phyloP scores from a whole-genome alignment of 2,329 filamentous ascomycete species.

The Xylaria sp. region DNA sequence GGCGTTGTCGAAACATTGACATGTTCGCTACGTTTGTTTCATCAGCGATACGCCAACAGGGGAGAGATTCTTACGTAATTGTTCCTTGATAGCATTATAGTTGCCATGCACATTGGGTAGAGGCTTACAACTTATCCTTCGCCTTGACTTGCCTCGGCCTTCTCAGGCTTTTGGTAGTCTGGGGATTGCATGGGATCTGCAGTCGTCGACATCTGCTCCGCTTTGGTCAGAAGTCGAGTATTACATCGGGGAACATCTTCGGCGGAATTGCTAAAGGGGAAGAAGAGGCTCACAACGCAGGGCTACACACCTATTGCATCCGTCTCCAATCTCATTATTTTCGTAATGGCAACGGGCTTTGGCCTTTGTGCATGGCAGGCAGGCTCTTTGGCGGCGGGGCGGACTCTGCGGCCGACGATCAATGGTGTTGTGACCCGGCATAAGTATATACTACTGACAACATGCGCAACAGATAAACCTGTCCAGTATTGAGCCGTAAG shows the following conservation, averaged over 20 bases:
- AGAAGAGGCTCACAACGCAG: background rate
- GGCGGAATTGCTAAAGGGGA: background rate
- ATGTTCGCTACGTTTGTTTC: background rate
- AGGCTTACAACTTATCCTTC: slow-evolving; percentile 40
- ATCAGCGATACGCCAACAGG: background rate
- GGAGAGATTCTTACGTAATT: background rate
- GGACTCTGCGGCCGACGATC: slow-evolving; percentile 29
- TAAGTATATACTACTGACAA: background rate
- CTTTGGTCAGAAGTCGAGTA: slow-evolving; percentile 11
- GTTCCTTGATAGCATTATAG: no score
- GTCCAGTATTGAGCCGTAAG: background rate
- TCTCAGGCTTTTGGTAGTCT: slow-evolving; percentile 47
- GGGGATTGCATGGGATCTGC: slow-evolving; percentile 43
- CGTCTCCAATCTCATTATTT: slow-evolving; percentile 39
- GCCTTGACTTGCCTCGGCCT: slow-evolving; percentile 47
- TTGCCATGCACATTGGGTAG: background rate
- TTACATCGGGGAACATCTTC: background rate
- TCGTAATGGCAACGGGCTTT: slow-evolving; percentile 49
- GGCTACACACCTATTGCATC: slow-evolving; percentile 44
- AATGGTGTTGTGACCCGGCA: background rate
- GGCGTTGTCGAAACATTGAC: background rate
- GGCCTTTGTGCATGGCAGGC: slow-evolving; percentile 47
- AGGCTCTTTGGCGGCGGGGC: slow-evolving; percentile 47
- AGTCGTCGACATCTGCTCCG: slow-evolving; percentile 44
- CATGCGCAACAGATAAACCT: background rate